Evolutionary conservation across 768 basidiomycete genomes (phyloP), one percentile per base, ranked within the genome.

Genomic region (Trametes maxima): DNA sequence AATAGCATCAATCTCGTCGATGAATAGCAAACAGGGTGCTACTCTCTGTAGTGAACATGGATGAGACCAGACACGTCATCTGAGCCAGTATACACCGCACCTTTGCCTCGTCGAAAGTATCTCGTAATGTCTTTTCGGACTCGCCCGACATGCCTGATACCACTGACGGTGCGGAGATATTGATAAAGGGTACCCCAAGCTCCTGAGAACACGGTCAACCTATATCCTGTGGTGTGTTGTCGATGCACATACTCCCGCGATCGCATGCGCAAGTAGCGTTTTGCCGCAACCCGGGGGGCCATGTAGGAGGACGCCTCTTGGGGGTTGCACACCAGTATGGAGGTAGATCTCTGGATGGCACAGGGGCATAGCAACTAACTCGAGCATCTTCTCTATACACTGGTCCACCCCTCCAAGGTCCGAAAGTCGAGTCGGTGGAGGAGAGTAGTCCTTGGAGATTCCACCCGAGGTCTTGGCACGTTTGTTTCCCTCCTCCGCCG

Each of bases 91-190:
- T n/a, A 37, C 19, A 43, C 1, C 79, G 5, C 33, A 94, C 94
- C 77, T 94, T 95, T 6, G 97, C 97, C 73, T 98, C 96, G 33
- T 97, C 96, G 69, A 99, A 99, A 0, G 94, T 95, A 69, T 98
- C 96, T 44, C 97, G 79, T 5, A 99, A 77, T 0, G 94, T 95
- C 78, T 96, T 98, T 72, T 99, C 97, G 0, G 94, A 95, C 74
- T 99, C 97, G 47, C 97, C 97, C 0, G 94, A 97, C 94, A 98
- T 97, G 1, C 97, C 96, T 2, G 92, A 95, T 8, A 99, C 94
- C 60, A 99, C 90, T 0, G 92, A 93, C 0, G 97, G 97, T 0
- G 96, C 96, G 3, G 96, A 96, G 62, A 99, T 87, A 52, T 79
- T 91, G 65, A 99, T 95, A 70, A 99, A 98, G 0, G 96, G 95